Base-by-base conservation (phyloP, 2,329 filamentous ascomycete species). In the Rhytidhysteron rufulum region DNA sequence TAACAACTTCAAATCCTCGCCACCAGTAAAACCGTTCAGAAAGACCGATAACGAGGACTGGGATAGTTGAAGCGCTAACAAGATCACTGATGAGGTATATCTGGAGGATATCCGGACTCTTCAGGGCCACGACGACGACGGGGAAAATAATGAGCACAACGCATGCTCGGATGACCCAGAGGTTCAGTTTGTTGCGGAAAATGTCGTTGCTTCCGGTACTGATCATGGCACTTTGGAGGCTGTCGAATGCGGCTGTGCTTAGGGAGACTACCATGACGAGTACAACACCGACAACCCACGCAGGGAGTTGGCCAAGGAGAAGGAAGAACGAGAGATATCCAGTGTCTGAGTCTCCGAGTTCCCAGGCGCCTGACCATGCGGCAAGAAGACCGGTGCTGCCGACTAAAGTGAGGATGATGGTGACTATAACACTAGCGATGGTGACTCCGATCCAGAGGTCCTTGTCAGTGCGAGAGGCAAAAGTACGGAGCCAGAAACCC, bases 61-160 rank as follows among this genome's bases (percentile, higher is more conserved):
- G 87, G 39, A 93, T 84, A 34, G 82, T 80, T 13, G 85, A 79
- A 1, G 87, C 84, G 13, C 85, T 88, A 43, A 93, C 78, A 6
- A 93, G 75, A 58, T 91, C 86, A 32, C 83, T 85, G 57, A 91
- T 88, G 48, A 91, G 75, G 70, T 87, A 91, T 61, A 91, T 89
- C 63, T 88, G 85, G 37, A 91, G 70, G 43, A 91, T 83, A 36
- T 79, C 82, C 1, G 86, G 85, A 6, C 82, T 81, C 58, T 82
- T 83, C 40, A 91, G 73, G 9, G 86, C 86, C 34, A 91, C 75
- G 19, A 87, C 78, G 10, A 90, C 77, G 37, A 83, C 78, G 2
- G 87, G 87, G 46, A 89, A 69, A 57, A 89, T 89, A 62, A 90
- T 55, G 13, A 86, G 58, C 1, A 91, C 78, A 19, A 93, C 86